Conservation (phyloP, 192 early-diverging fungal genomes). For the Blastocladiella britannica region DNA sequence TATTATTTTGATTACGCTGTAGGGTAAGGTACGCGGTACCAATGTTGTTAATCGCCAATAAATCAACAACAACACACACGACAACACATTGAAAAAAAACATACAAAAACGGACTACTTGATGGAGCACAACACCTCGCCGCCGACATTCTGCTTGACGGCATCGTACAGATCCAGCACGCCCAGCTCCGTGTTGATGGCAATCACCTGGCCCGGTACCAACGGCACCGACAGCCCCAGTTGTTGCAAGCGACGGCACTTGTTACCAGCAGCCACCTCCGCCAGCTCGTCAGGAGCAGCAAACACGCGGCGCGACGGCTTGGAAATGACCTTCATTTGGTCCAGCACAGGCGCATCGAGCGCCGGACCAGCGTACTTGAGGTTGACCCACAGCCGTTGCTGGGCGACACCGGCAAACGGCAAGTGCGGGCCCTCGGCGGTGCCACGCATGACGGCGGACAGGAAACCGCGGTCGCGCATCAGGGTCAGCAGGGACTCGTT, state of each 20-base stretch:
- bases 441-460: conserved; percentile 55
- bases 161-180: conserved; percentile 76
- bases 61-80: too few species aligned
- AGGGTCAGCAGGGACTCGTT: conserved; percentile 67
- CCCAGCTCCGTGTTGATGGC: conserved; percentile 71
- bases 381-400: conserved; percentile 73
- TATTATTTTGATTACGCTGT: too few species aligned
- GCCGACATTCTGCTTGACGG: conserved; percentile 57
- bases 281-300: conserved; percentile 61
- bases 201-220: conserved; percentile 76
- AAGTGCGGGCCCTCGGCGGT: conserved; percentile 63
- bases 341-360: conserved; percentile 48
- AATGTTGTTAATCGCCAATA: too few species aligned
- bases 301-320: conserved; percentile 65
- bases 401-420: conserved; percentile 62
- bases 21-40: too few species aligned
- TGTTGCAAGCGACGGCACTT: conserved; percentile 13
- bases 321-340: conserved; percentile 54
- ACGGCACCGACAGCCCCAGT: conserved; percentile 52
- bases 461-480: conserved; percentile 79
- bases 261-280: conserved; percentile 48
- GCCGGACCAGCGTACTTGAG: conserved; percentile 71
- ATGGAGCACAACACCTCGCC: conserved; percentile 57
- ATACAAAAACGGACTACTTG: not conserved
- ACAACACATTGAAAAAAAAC: too few species aligned